Percentiles rank a stretch among this genome's conserved stretches.
phyloP scores from a whole-genome alignment of 2,329 filamentous ascomycete species.

The Ophiostoma pallidulum region DNA sequence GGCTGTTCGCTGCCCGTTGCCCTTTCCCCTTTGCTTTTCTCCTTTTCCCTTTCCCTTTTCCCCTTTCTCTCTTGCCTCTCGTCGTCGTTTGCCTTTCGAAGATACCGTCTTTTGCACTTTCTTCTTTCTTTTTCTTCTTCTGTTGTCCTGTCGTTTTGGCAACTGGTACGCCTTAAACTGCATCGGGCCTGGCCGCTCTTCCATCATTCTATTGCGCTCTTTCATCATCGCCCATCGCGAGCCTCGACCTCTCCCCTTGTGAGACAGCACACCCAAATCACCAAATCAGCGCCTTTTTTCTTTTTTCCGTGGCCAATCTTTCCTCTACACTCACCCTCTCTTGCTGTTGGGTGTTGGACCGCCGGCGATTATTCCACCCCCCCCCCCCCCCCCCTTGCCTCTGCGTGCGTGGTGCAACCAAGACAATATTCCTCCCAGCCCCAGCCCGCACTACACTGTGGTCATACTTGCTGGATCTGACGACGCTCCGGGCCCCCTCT shows the following conservation, averaged over 20 bases:
- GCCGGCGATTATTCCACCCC: too few species aligned
- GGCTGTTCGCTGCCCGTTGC: background rate
- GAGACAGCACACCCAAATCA: background rate
- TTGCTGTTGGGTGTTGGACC: too few species aligned
- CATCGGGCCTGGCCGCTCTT: constrained; percentile 11
- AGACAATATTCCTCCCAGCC: too few species aligned
- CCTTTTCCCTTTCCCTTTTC: background rate
- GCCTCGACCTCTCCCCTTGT: constrained; percentile 8
- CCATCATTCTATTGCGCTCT: constrained; percentile 15
- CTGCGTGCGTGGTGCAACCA: too few species aligned
- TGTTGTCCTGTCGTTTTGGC: background rate
- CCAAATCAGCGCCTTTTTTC: background rate
- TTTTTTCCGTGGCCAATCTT: background rate
- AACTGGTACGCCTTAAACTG: background rate
- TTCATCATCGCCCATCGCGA: constrained; percentile 13
- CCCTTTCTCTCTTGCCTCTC: background rate
- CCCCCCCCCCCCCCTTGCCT: too few species aligned
- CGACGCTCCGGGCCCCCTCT: background rate
- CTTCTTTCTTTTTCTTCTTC: background rate
- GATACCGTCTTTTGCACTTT: background rate
- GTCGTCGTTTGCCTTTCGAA: background rate
- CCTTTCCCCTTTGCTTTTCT: background rate
- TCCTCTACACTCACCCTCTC: background rate
- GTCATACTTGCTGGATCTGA: constrained; percentile 1
- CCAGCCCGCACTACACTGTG: background rate